A percentile compares a stretch with the other conserved stretches of the same genome.
phyloP scores from a whole-genome alignment of 148 eudicot genomes.

The Vaccinium darrowii region DNA sequence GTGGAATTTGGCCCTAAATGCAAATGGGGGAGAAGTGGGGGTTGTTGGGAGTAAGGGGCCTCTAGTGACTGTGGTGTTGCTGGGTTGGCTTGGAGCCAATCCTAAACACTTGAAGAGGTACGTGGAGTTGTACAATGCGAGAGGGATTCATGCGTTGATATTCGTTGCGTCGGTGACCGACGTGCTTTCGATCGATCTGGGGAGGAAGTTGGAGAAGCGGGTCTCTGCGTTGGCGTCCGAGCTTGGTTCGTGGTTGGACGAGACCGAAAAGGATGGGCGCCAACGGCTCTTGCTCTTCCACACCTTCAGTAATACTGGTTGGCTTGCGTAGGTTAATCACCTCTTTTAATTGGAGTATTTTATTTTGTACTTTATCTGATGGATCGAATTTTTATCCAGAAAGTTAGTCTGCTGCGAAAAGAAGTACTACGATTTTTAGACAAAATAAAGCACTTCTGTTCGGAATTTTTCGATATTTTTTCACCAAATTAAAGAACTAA shows the following conservation, averaged over 20 bases:
- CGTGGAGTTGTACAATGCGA: constrained; percentile 59
- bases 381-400: not conserved
- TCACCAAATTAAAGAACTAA: too few relatives aligned
- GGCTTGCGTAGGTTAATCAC: constrained; percentile 88
- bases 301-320: constrained; percentile 95
- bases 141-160: constrained; percentile 59
- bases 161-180: constrained; percentile 71
- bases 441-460: too few relatives aligned
- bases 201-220: constrained; percentile 56
- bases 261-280: constrained; percentile 37
- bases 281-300: constrained; percentile 70
- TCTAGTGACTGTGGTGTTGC: constrained; percentile 61
- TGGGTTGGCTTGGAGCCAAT: constrained; percentile 88
- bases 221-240: constrained; percentile 38
- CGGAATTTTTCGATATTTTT: too few relatives aligned
- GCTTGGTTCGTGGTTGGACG: constrained; percentile 63
- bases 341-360: not conserved
- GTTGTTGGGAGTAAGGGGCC: constrained; percentile 20
- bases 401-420: too few relatives aligned
- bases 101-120: constrained; percentile 74
- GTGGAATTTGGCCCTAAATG: constrained; percentile 19
- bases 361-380: not conserved
- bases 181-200: constrained; percentile 67
- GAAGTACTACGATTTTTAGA: too few relatives aligned
- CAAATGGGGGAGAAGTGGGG: not conserved